phyloP scores from a whole-genome alignment of 345 rosid genomes.

The Hirschfeldia incana region DNA sequence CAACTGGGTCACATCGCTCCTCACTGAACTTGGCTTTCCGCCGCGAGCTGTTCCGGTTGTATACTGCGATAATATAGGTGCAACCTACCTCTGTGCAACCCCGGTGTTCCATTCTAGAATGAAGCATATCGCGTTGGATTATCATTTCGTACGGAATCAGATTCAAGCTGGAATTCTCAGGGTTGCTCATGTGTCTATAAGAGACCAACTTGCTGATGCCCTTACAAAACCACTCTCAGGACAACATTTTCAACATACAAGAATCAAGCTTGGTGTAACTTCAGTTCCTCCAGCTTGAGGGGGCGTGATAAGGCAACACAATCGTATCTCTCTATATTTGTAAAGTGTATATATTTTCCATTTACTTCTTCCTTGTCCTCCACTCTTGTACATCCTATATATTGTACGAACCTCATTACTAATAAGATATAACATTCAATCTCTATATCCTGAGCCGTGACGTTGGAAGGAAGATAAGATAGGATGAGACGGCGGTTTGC shows the following conservation, averaged over 20 bases:
- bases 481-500: slow-evolving; percentile 28
- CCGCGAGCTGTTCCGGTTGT: too few relatives aligned
- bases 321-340: neutral
- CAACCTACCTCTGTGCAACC: too few relatives aligned
- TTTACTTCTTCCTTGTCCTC: neutral
- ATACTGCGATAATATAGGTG: too few relatives aligned
- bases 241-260: neutral
- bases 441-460: neutral
- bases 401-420: neutral
- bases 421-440: neutral
- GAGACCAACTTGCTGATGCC: neutral
- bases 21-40: too few relatives aligned
- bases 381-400: neutral
- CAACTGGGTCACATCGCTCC: too few relatives aligned
- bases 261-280: neutral
- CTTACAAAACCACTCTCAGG: neutral
- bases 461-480: slow-evolving; percentile 30
- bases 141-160: neutral
- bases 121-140: neutral
- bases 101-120: neutral
- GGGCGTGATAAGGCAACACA: neutral
- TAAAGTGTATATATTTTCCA: too few relatives aligned
- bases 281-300: neutral
- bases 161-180: neutral
- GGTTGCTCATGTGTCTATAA: neutral